A percentile compares a stretch with the other conserved stretches of the same genome.
Conservation (phyloP, 2,329 filamentous ascomycete species). For the Sporothrix humicola region DNA sequence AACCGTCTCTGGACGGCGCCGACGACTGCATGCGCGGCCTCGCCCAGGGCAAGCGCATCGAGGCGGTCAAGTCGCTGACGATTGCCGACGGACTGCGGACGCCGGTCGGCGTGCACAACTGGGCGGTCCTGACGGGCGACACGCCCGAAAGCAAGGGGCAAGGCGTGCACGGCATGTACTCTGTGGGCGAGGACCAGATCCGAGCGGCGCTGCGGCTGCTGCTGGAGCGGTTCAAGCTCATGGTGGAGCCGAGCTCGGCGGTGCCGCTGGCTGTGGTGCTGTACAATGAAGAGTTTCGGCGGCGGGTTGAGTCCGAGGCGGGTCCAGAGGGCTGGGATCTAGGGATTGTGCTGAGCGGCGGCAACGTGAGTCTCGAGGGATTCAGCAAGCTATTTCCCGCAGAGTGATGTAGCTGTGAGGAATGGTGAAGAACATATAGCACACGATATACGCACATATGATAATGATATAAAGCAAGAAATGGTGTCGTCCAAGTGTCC, state of each 20-base stretch:
- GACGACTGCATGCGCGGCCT: constrained; percentile 82
- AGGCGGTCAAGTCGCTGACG: constrained; percentile 74
- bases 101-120: constrained; percentile 77
- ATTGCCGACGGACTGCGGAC: constrained; percentile 90
- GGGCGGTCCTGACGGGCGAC: constrained; percentile 69
- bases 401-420: neutral
- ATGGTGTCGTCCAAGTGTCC: neutral
- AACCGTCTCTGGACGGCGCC: constrained; percentile 80
- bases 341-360: constrained; percentile 65
- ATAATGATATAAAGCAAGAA: neutral
- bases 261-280: constrained; percentile 84
- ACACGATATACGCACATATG: neutral
- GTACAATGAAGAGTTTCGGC: constrained; percentile 83
- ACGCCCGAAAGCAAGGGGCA: constrained; percentile 34
- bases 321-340: constrained; percentile 76
- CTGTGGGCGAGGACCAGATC: constrained; percentile 84
- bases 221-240: constrained; percentile 85
- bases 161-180: constrained; percentile 73
- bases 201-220: constrained; percentile 75
- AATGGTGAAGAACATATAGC: neutral
- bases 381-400: constrained; percentile 57
- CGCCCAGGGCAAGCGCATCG: constrained; percentile 66
- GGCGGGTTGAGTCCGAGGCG: constrained; percentile 70
- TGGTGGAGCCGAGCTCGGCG: constrained; percentile 86
- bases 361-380: constrained; percentile 63